Evolutionary conservation across 768 basidiomycete genomes (phyloP), one percentile per base, ranked within the genome.

Genomic region (Epithele typhae): DNA sequence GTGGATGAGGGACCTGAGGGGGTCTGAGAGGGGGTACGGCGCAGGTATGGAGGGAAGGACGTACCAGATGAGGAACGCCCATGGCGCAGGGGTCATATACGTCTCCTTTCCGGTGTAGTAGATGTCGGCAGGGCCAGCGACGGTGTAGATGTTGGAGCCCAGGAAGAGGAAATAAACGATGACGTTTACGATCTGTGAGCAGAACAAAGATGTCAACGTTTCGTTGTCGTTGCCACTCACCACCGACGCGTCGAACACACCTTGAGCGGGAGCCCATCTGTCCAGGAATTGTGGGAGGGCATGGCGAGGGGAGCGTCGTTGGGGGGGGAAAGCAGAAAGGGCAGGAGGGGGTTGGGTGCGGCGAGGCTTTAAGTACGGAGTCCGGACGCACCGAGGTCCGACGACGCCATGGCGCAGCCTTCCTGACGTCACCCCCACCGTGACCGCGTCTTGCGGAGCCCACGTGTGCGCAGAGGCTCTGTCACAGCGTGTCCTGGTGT

Each of bases 51-150:
- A 22, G 27, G 8, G 3, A 17, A 25, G 21, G 23, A 62, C 73
- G 34, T 45, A 87, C 91, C 92, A 95, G 62, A 93, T 86, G 70
- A 86, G 77, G 72, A 92, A 95, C 1, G 89, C 86, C 81, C 88
- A 96, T 22, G 84, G 81, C 21, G 91, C 89, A n/a, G 95, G 95
- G 1, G 93, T 96, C 48, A 98, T 71, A 66, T 93, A 97, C 0
- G 94, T 96, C 56, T 87, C 83, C 64, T 91, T 91, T 37, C 80
- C 82, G 53, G 72, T 65, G 61, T 74, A 80, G 68, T 91, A 90
- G 41, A 81, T 74, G 52, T 78, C 81, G 34, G 77, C 75, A 0
- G 89, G 89, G 2, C 80, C 77, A 5, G 90, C 82, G 51, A 92
- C 77, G 43, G 84, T 85, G 74, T 91, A 94, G 46, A 93, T 75